Conservation (phyloP, 2,329 filamentous ascomycete genomes). For the Cladobotryum protrusum region DNA sequence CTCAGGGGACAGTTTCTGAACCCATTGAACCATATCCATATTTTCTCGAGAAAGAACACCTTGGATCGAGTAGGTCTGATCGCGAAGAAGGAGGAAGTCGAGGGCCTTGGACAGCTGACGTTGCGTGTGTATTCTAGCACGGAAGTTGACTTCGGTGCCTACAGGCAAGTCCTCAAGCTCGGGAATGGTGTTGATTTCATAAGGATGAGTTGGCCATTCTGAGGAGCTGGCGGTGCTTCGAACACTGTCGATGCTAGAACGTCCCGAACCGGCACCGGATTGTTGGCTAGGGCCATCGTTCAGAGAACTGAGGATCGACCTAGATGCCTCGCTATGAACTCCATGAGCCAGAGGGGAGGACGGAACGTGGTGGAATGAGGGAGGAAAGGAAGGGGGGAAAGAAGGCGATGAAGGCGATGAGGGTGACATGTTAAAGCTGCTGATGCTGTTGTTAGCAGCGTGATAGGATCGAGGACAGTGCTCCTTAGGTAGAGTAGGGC, state of each 20-base stretch:
- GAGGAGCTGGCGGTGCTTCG: constrained; percentile 29
- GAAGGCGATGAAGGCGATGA: constrained; percentile 5
- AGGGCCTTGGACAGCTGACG: constrained; percentile 76
- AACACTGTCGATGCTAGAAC: constrained; percentile 29
- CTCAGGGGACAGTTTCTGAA: constrained; percentile 73
- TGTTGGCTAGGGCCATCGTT: constrained; percentile 29
- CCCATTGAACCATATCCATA: constrained; percentile 79
- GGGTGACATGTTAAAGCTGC: constrained; percentile 7
- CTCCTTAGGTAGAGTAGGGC: constrained; percentile 11
- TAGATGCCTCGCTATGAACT: constrained; percentile 16
- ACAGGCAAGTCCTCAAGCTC: constrained; percentile 32
- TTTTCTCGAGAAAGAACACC: constrained; percentile 57
- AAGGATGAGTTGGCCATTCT: constrained; percentile 34
- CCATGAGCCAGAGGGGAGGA: constrained; percentile 6
- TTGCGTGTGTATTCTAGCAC: constrained; percentile 50
- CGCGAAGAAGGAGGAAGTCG: constrained; percentile 79
- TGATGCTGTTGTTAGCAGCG: constrained; percentile 7
- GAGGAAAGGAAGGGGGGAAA: constrained; percentile 2
- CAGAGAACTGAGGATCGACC: constrained; percentile 21
- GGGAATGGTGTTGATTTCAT: constrained; percentile 33
- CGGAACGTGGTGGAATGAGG: not conserved
- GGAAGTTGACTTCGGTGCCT: constrained; percentile 36
- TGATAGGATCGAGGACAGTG: constrained; percentile 10
- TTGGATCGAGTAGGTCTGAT: constrained; percentile 78
- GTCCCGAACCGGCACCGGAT: constrained; percentile 15